Conservation (phyloP, 306 rosid species). For the Castanopsis chinensis region DNA sequence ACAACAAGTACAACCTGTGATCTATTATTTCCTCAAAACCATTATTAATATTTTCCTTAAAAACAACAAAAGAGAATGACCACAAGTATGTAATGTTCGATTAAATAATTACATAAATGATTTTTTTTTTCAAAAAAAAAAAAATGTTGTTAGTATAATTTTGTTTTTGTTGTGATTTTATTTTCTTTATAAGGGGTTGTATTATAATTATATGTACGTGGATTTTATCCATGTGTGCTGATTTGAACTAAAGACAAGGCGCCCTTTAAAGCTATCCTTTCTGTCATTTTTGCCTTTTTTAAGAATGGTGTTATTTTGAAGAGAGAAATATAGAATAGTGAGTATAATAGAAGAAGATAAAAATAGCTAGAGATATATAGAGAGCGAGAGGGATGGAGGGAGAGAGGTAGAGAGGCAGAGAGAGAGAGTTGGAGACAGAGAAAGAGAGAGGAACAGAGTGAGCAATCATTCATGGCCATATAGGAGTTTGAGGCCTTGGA, state of each 20-base stretch:
- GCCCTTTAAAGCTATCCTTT: conserved; percentile 37
- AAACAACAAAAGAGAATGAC: neutral
- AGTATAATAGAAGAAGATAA: conserved; percentile 14
- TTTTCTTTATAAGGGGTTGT: neutral
- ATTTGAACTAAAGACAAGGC: conserved; percentile 49
- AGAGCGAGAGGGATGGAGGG: neutral
- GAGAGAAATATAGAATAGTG: conserved; percentile 16
- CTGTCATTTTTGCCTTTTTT: conserved; percentile 36
- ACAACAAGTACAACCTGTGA: conserved; percentile 17
- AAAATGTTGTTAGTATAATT: neutral
- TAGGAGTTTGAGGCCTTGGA: conserved; percentile 21
- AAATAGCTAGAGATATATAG: conserved; percentile 6
- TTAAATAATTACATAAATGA: neutral
- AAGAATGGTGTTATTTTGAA: conserved; percentile 22
- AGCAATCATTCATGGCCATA: conserved; percentile 20
- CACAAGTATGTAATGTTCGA: neutral
- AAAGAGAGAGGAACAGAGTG: neutral
- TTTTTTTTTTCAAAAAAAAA: no score
- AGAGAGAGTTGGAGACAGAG: neutral
- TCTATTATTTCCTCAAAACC: neutral
- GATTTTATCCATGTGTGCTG: neutral
- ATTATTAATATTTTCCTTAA: neutral
- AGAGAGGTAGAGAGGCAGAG: neutral
- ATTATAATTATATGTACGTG: conserved; percentile 3
- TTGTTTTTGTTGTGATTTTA: neutral